These are phyloP conservation scores for Aspergillus quadricinctus DNA, from an alignment of 2,329 filamentous ascomycete genomes.

Conservation along the genomic window DNA sequence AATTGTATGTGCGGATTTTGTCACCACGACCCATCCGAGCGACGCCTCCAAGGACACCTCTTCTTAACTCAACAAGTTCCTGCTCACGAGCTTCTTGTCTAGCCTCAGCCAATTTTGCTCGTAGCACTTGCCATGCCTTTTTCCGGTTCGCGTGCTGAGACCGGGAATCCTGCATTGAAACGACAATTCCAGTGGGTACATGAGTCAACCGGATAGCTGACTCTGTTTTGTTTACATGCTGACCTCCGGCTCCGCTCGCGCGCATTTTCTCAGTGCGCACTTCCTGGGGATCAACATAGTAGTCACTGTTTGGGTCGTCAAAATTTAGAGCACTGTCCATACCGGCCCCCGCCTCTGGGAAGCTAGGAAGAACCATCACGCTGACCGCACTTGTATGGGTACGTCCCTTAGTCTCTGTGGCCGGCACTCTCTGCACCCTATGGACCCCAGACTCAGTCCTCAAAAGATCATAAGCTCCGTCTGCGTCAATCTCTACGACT, in stretches of 20 bases:
- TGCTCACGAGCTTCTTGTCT: conserved; percentile 80
- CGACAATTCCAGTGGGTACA: conserved; percentile 76
- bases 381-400: conserved; percentile 91
- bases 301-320: conserved; percentile 83
- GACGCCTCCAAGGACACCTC: conserved; percentile 73
- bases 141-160: conserved; percentile 88
- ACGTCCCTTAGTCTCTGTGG: conserved; percentile 83
- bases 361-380: conserved; percentile 84
- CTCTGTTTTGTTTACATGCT: conserved; percentile 98
- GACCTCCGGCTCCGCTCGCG: conserved; percentile 84
- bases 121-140: conserved; percentile 78
- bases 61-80: conserved; percentile 66
- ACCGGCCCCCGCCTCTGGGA: conserved; percentile 54
- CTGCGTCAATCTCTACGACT: conserved; percentile 73
- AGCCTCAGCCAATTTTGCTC: conserved; percentile 74
- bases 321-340: conserved; percentile 57
- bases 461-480: conserved; percentile 75
- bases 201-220: conserved; percentile 92
- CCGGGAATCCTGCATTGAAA: conserved; percentile 87
- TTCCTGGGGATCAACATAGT: conserved; percentile 81
- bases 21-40: conserved; percentile 81
- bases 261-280: conserved; percentile 86
- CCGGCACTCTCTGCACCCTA: conserved; percentile 86
- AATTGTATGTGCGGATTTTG: conserved; percentile 93
- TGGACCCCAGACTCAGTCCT: conserved; percentile 91